Evolutionary conservation across 805 yeast species (phyloP).

Genomic region (Schwanniomyces occidentalis): DNA sequence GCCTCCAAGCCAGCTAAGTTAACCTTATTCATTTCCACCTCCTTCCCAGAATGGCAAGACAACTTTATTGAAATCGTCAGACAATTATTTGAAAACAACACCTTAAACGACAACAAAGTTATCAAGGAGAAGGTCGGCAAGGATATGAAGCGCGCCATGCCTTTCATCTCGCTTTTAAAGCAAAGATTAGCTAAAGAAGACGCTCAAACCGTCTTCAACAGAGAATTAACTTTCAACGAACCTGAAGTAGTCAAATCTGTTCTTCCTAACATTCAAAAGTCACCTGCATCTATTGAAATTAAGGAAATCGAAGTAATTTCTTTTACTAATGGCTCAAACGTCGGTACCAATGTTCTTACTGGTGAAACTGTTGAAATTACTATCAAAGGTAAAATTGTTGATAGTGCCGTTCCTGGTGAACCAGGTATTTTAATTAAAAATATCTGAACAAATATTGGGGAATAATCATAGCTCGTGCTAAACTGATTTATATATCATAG

Average conservation of each 20-base stretch:
- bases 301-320: constrained; percentile 59
- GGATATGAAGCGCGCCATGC: constrained; percentile 98
- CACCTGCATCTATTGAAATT: constrained; percentile 59
- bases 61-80: constrained; percentile 67
- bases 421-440: constrained; percentile 85
- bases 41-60: constrained; percentile 77
- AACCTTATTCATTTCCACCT: constrained; percentile 68
- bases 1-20: constrained; percentile 69
- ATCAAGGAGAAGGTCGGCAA: constrained; percentile 70
- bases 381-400: constrained; percentile 67
- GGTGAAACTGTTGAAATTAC: constrained; percentile 70
- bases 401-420: constrained; percentile 86
- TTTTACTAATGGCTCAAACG: constrained; percentile 60
- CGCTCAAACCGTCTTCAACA: constrained; percentile 80
- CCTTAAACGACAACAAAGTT: constrained; percentile 63
- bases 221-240: constrained; percentile 86
- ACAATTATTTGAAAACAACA: constrained; percentile 64
- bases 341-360: constrained; percentile 65
- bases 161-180: constrained; percentile 84
- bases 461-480: no score
- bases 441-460: no score
- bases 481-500: no score
- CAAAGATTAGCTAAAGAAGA: constrained; percentile 71
- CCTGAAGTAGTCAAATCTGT: constrained; percentile 60
- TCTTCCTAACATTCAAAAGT: constrained; percentile 55